These are phyloP conservation scores for Fusarium sulawesiense DNA, from an alignment of 2,329 filamentous ascomycete genomes.

Conservation along the genomic window DNA sequence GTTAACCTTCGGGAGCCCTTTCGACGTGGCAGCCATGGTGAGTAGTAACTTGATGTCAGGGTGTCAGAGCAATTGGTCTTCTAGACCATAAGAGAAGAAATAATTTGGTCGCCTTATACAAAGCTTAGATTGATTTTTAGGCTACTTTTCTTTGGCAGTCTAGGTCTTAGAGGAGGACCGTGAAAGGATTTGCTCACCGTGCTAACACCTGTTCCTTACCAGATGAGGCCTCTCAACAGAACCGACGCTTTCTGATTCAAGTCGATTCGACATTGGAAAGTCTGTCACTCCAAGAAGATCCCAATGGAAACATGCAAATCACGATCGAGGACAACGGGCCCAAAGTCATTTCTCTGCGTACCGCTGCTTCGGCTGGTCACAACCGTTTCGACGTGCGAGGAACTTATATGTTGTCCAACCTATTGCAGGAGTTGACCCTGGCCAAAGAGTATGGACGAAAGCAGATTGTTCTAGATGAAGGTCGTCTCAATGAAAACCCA, in stretches of 20 bases:
- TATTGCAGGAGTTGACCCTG: slow-evolving; percentile 92
- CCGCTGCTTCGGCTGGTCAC: slow-evolving; percentile 85
- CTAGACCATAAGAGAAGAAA: too few relatives aligned
- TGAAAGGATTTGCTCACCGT: neutral
- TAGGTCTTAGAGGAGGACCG: neutral
- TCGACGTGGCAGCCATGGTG: slow-evolving; percentile 70
- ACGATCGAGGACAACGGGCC: slow-evolving; percentile 96
- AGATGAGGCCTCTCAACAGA: slow-evolving; percentile 79
- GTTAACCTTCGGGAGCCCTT: slow-evolving; percentile 65
- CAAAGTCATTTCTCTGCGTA: slow-evolving; percentile 88
- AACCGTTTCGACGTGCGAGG: slow-evolving; percentile 92
- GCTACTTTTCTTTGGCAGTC: too few relatives aligned
- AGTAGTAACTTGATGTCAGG: slow-evolving; percentile 38
- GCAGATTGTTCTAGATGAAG: slow-evolving; percentile 91
- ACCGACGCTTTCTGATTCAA: slow-evolving; percentile 84
- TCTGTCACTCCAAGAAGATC: slow-evolving; percentile 87
- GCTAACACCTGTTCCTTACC: slow-evolving; percentile 19
- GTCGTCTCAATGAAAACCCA: slow-evolving; percentile 92
- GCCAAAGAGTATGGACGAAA: slow-evolving; percentile 91
- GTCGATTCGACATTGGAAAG: slow-evolving; percentile 85
- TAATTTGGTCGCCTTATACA: too few relatives aligned
- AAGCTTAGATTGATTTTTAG: too few relatives aligned
- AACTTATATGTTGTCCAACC: slow-evolving; percentile 97
- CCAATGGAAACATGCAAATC: slow-evolving; percentile 94
- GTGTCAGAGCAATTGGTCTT: too few relatives aligned